Evolutionary conservation across 2,329 filamentous ascomycete genomes (phyloP).

Genomic region (Ascochyta fabae): DNA sequence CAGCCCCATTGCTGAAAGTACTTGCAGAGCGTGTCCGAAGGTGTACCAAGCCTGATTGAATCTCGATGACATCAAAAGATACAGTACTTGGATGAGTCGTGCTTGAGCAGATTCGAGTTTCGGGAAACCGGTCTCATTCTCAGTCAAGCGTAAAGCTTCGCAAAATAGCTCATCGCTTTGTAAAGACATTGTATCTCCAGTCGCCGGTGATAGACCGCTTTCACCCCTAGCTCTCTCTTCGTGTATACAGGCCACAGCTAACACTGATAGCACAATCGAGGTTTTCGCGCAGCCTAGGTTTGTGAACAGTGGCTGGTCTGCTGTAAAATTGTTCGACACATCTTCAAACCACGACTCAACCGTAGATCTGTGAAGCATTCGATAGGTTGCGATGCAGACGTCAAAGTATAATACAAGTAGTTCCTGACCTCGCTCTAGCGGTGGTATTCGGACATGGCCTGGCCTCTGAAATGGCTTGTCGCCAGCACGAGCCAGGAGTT

Average conservation of each 20-base stretch:
- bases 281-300: slow-evolving; percentile 54
- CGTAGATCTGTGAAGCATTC: slow-evolving; percentile 61
- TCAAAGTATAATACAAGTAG: slow-evolving; percentile 63
- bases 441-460: slow-evolving; percentile 34
- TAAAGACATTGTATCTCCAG: slow-evolving; percentile 33
- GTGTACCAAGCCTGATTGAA: slow-evolving; percentile 66
- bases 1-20: slow-evolving; percentile 55
- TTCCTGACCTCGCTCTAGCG: slow-evolving; percentile 27
- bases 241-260: slow-evolving; percentile 57
- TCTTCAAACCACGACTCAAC: slow-evolving; percentile 55
- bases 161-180: slow-evolving; percentile 52
- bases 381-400: slow-evolving; percentile 64
- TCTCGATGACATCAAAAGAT: slow-evolving; percentile 62
- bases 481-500: slow-evolving; percentile 58
- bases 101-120: slow-evolving; percentile 63
- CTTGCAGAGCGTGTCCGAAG: slow-evolving; percentile 63
- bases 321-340: slow-evolving; percentile 22
- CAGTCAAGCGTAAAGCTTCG: slow-evolving; percentile 47
- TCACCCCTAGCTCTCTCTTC: slow-evolving; percentile 48
- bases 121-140: slow-evolving; percentile 59
- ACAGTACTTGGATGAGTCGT: slow-evolving; percentile 62
- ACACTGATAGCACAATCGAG: slow-evolving; percentile 43
- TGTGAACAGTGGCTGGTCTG: slow-evolving; percentile 43
- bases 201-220: slow-evolving; percentile 32
- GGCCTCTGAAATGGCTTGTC: slow-evolving; percentile 57